Evolutionary conservation across 306 rosid genomes (phyloP).

Genomic region (Crotalaria pallida): DNA sequence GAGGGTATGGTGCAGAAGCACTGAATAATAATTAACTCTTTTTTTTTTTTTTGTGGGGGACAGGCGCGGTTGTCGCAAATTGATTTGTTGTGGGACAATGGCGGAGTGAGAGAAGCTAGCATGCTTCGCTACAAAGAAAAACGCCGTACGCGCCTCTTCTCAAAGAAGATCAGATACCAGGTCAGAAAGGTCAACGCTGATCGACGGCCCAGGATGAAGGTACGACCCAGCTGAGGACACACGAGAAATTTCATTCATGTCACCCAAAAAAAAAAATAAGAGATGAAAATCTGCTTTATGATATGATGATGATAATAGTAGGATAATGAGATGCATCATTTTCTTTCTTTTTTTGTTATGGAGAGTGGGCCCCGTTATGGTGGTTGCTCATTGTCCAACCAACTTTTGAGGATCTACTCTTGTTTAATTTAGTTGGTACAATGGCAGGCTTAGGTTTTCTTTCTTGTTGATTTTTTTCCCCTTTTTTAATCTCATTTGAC

Average conservation of each 20-base stretch:
- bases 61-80: conserved; percentile 72
- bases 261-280: not conserved
- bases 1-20: conserved; percentile 19
- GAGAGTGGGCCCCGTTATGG: conserved; percentile 27
- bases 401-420: conserved; percentile 36
- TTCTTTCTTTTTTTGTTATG: conserved; percentile 28
- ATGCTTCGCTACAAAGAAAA: conserved; percentile 76
- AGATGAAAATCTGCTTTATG: conserved; percentile 12
- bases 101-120: conserved; percentile 72
- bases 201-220: conserved; percentile 95
- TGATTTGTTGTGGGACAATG: conserved; percentile 57
- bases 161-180: conserved; percentile 85
- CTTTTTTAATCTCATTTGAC: not conserved
- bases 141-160: conserved; percentile 65
- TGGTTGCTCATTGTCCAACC: conserved; percentile 27
- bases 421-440: not conserved
- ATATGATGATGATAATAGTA: conserved; percentile 19
- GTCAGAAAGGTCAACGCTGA: conserved; percentile 81
- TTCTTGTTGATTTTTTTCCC: not conserved
- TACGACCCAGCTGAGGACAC: conserved; percentile 25
- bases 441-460: not conserved
- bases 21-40: not conserved
- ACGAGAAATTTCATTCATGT: conserved; percentile 2
- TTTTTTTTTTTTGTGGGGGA: not conserved
- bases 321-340: conserved; percentile 16